Percentiles rank a stretch among this genome's conserved stretches.
Conservation (phyloP, 202 grass and related monocot genomes). For the Sporobolus alterniflorus region DNA sequence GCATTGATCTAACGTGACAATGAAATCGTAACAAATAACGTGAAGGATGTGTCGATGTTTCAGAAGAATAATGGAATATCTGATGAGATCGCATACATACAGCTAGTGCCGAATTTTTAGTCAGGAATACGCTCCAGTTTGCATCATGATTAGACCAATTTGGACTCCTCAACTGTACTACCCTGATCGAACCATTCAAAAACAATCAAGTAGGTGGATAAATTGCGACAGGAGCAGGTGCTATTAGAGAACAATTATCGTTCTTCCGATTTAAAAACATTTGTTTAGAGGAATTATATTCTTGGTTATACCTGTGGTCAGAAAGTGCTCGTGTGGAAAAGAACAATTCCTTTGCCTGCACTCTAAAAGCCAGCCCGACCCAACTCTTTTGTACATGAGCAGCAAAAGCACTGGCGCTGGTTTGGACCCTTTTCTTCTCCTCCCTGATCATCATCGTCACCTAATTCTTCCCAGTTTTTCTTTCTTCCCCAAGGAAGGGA, state of each 20-base stretch:
- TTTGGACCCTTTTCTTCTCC: background rate
- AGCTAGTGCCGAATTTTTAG: background rate
- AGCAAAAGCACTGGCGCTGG: constrained; percentile 43
- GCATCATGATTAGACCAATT: constrained; percentile 13
- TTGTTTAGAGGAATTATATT: background rate
- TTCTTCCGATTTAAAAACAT: too few species aligned
- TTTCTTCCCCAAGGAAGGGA: background rate
- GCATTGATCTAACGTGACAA: constrained; percentile 34
- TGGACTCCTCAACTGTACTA: constrained; percentile 1
- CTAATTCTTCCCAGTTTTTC: constrained; percentile 23
- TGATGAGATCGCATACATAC: background rate
- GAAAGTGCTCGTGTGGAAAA: constrained; percentile 1
- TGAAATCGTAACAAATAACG: constrained; percentile 24
- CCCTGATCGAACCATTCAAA: background rate
- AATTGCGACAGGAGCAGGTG: too few species aligned
- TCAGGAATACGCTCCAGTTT: background rate
- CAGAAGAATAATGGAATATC: constrained; percentile 15
- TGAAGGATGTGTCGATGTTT: background rate
- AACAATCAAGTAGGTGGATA: background rate
- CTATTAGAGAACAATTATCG: too few species aligned
- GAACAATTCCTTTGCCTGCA: constrained; percentile 61
- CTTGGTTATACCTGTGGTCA: background rate
- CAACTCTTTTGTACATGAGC: constrained; percentile 60
- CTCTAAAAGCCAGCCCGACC: constrained; percentile 81
- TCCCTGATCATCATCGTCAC: constrained; percentile 26